Percentiles rank a stretch among this genome's conserved stretches.
phyloP scores from a whole-genome alignment of 495 filamentous ascomycete genomes.

The Penicillium cosmopolitanum region DNA sequence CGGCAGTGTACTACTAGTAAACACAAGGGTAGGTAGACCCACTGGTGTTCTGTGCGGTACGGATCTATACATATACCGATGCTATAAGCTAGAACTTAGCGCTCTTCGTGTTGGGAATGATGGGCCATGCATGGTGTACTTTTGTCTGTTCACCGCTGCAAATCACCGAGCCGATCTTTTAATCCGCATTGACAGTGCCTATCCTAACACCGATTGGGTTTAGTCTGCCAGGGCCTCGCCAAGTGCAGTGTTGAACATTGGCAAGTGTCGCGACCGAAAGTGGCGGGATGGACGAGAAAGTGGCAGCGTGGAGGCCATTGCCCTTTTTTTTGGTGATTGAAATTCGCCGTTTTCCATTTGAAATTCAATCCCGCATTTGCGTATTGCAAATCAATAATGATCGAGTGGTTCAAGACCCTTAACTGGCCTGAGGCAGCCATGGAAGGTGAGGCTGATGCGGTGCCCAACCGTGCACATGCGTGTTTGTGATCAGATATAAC shows the following conservation, averaged over 20 bases:
- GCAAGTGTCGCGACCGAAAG: background rate
- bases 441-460: background rate
- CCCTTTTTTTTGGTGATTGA: background rate
- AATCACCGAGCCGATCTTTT: conserved; percentile 7
- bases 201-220: conserved; percentile 12
- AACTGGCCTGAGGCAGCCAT: background rate
- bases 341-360: background rate
- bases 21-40: too few species aligned
- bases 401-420: background rate
- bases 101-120: background rate
- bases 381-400: background rate
- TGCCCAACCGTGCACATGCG: background rate
- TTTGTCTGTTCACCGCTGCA: conserved; percentile 4
- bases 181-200: background rate
- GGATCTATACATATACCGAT: too few species aligned
- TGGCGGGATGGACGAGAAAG: background rate
- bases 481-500: background rate
- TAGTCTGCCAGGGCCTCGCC: conserved; percentile 5
- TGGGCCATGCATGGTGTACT: background rate
- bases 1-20: too few species aligned
- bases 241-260: conserved; percentile 2
- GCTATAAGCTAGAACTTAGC: background rate
- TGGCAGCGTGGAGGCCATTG: background rate
- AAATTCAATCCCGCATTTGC: background rate
- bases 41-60: too few species aligned